Conservation (phyloP, 371 early-diverging fungal species). For the Umbelopsis sp. region DNA sequence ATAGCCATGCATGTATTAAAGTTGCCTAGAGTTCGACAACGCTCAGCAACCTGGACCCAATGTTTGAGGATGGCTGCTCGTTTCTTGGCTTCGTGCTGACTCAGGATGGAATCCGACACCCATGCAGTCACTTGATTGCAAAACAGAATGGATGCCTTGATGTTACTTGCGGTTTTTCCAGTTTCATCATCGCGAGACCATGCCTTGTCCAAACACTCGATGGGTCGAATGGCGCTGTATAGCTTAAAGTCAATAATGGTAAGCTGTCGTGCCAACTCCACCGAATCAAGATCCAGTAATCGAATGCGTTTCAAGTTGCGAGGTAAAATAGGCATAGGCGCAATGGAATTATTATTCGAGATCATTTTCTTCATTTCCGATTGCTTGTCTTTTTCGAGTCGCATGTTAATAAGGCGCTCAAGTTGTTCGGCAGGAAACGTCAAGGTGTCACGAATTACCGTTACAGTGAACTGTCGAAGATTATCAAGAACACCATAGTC, state of each 20-base stretch:
- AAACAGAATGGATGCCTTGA: conserved; percentile 77
- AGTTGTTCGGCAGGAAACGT: conserved; percentile 74
- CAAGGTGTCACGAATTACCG: conserved; percentile 73
- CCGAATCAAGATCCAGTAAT: conserved; percentile 85
- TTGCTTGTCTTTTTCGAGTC: conserved; percentile 55
- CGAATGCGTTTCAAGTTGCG: conserved; percentile 64
- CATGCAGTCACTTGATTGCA: conserved; percentile 74
- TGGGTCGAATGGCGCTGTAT: conserved; percentile 81
- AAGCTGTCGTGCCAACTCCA: conserved; percentile 93
- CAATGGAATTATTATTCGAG: conserved; percentile 47
- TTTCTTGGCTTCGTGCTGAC: conserved; percentile 76
- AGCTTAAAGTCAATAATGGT: conserved; percentile 84
- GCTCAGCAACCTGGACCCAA: conserved; percentile 83
- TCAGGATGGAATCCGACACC: conserved; percentile 80
- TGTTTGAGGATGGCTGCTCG: conserved; percentile 81
- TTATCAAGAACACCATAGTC: conserved; percentile 68
- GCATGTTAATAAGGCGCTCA: conserved; percentile 69
- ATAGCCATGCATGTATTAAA: conserved; percentile 89
- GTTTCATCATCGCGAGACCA: conserved; percentile 78
- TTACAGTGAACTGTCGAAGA: conserved; percentile 79
- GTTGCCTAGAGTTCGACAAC: conserved; percentile 74
- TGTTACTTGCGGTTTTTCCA: conserved; percentile 63
- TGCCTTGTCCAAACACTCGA: conserved; percentile 88
- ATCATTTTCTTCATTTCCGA: conserved; percentile 64
- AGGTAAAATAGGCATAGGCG: conserved; percentile 69